Conservation (phyloP, 768 basidiomycete species). For the Lentinula sp. region DNA sequence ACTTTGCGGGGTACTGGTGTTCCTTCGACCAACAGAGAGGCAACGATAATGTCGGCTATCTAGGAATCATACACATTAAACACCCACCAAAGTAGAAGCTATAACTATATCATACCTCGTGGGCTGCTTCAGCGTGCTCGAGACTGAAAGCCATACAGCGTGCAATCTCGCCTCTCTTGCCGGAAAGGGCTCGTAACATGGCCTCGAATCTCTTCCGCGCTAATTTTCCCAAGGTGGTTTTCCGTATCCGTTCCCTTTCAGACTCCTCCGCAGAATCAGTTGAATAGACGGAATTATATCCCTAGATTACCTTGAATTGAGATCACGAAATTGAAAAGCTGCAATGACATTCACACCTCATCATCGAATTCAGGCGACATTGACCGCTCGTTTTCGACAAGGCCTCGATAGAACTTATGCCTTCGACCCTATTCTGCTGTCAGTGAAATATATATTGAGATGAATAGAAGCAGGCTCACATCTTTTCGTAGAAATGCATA, state of each 20-base stretch:
- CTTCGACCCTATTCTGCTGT: slow-evolving; percentile 51
- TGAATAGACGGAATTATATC: slow-evolving; percentile 83
- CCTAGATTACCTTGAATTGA: slow-evolving; percentile 33
- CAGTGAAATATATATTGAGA: neutral
- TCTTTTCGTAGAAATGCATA: slow-evolving; percentile 67
- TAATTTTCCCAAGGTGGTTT: slow-evolving; percentile 69
- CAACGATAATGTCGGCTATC: slow-evolving; percentile 88
- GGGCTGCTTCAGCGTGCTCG: slow-evolving; percentile 93
- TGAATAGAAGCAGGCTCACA: slow-evolving; percentile 29
- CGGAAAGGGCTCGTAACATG: slow-evolving; percentile 82
- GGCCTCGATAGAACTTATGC: slow-evolving; percentile 63
- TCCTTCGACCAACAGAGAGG: slow-evolving; percentile 82
- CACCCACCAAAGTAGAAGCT: neutral
- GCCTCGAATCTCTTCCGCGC: slow-evolving; percentile 84
- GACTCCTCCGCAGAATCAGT: slow-evolving; percentile 94
- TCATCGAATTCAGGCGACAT: slow-evolving; percentile 75
- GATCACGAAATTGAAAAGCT: neutral
- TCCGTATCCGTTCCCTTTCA: slow-evolving; percentile 77
- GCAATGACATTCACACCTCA: slow-evolving; percentile 40
- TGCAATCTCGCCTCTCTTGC: slow-evolving; percentile 85
- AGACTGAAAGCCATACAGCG: slow-evolving; percentile 97
- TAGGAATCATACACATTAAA: slow-evolving; percentile 20
- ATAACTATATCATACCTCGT: slow-evolving; percentile 50
- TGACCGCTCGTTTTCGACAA: slow-evolving; percentile 50
- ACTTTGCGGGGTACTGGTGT: slow-evolving; percentile 98